Evolutionary conservation across 2,329 filamentous ascomycete species (phyloP).

Genomic region (Rhynchosporium agropyri): DNA sequence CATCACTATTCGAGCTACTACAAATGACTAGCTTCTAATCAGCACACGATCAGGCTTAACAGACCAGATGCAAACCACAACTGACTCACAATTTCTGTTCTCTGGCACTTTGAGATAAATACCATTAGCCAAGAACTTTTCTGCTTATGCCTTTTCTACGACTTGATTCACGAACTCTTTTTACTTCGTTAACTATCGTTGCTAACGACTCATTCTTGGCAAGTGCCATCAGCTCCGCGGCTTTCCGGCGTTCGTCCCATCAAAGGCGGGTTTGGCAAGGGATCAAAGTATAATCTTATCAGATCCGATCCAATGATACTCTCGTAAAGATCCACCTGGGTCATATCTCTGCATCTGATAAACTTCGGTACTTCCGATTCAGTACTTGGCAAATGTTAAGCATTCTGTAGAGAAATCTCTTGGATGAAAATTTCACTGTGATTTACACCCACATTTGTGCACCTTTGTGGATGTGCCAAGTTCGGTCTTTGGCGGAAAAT

Average conservation of each 20-base stretch:
- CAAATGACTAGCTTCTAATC: too few species aligned
- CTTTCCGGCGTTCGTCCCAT: background rate
- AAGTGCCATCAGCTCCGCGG: background rate
- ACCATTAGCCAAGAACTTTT: too few species aligned
- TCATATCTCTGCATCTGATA: constrained; percentile 26
- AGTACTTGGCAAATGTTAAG: constrained; percentile 18
- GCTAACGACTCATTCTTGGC: background rate
- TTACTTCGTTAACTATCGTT: background rate
- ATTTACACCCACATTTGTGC: background rate
- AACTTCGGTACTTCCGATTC: background rate
- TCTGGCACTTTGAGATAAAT: too few species aligned
- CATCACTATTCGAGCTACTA: too few species aligned
- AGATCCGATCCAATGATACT: background rate
- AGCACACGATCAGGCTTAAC: too few species aligned
- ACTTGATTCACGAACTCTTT: background rate
- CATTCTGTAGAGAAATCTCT: background rate
- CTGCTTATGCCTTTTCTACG: too few species aligned
- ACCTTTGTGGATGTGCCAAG: background rate
- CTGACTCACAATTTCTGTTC: background rate
- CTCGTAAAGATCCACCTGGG: background rate
- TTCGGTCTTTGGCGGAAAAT: constrained; percentile 1
- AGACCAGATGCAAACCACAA: background rate
- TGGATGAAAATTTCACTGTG: background rate
- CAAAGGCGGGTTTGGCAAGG: constrained; percentile 1
- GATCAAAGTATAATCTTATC: constrained; percentile 4